phyloP scores from a whole-genome alignment of 768 basidiomycete species.

The Podaxis rugospora region DNA sequence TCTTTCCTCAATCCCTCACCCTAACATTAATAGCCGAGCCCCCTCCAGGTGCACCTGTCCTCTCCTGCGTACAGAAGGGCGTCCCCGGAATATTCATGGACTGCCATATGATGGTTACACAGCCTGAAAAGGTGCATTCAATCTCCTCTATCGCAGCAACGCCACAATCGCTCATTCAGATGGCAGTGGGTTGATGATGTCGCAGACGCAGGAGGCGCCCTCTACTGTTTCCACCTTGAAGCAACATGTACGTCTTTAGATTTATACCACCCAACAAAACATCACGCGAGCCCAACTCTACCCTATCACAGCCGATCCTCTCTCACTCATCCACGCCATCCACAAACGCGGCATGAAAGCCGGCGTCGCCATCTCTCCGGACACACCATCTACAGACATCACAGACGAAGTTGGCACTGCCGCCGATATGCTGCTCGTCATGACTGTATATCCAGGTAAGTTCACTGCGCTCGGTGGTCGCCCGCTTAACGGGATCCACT shows the following conservation, averaged over 20 bases:
- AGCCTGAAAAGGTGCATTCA: constrained; percentile 75
- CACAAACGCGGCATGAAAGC: constrained; percentile 86
- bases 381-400: constrained; percentile 85
- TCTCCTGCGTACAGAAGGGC: constrained; percentile 78
- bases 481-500: background rate
- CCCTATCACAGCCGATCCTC: constrained; percentile 48
- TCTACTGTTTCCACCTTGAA: constrained; percentile 97
- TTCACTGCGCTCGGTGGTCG: background rate
- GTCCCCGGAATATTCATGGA: constrained; percentile 99
- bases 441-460: constrained; percentile 93
- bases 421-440: constrained; percentile 95
- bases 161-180: background rate
- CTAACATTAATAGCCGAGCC: background rate
- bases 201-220: constrained; percentile 89
- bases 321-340: constrained; percentile 77
- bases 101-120: constrained; percentile 99
- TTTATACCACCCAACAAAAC: background rate
- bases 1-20: background rate
- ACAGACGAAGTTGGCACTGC: constrained; percentile 78
- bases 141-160: background rate
- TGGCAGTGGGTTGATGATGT: constrained; percentile 93
- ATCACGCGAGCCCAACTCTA: background rate
- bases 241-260: constrained; percentile 63
- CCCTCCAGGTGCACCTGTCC: constrained; percentile 74
- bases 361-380: constrained; percentile 95